Conservation (phyloP, 2,329 filamentous ascomycete species). For the Fusarium vanettenii region DNA sequence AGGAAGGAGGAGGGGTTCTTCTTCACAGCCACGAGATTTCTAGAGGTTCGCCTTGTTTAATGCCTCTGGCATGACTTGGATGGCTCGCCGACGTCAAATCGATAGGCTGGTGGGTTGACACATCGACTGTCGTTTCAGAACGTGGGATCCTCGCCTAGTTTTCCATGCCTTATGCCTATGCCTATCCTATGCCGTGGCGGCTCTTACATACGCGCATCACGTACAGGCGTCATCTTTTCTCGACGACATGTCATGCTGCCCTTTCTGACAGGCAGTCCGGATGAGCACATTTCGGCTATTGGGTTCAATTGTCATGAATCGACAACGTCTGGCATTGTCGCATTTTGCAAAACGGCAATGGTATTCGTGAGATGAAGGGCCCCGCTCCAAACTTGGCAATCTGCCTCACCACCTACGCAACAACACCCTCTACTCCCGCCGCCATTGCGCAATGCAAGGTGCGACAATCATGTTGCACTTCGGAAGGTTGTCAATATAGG, state of each 20-base stretch:
- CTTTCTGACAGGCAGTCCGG: conserved; percentile 13
- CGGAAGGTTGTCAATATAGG: neutral
- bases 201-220: conserved; percentile 30
- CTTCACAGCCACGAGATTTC: conserved; percentile 15
- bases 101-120: conserved; percentile 37
- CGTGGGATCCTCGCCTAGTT: neutral
- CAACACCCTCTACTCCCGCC: neutral
- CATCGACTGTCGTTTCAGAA: conserved; percentile 35
- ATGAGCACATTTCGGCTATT: conserved; percentile 21
- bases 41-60: conserved; percentile 1
- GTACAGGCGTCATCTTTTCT: conserved; percentile 8
- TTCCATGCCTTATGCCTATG: conserved; percentile 2
- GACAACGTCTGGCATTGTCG: conserved; percentile 17
- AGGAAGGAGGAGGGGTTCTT: conserved; percentile 4
- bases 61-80: conserved; percentile 14
- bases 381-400: neutral
- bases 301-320: conserved; percentile 13
- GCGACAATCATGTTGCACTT: conserved; percentile 24
- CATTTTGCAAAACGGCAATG: conserved; percentile 16
- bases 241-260: conserved; percentile 27
- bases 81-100: conserved; percentile 9
- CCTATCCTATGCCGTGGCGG: conserved; percentile 34
- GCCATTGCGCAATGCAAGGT: conserved; percentile 23
- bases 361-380: conserved; percentile 21
- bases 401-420: conserved; percentile 9